Evolutionary conservation across 2,329 filamentous ascomycete genomes (phyloP).

Genomic region (Aureobasidium leucospermi): DNA sequence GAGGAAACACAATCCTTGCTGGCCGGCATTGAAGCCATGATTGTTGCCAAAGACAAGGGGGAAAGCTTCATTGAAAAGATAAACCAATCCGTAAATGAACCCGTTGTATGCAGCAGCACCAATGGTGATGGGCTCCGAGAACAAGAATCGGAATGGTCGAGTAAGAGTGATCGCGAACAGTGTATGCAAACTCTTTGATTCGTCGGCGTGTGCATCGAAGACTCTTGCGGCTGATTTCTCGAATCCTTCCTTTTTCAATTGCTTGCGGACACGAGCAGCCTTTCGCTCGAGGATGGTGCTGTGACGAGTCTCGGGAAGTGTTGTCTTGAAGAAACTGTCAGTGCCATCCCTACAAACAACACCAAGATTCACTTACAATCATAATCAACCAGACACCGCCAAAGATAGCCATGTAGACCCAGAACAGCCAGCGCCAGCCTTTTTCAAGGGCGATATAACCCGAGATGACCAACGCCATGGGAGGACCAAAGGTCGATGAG

Average conservation of each 20-base stretch:
- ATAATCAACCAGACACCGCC: conserved; percentile 21
- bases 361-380: conserved; percentile 10
- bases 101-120: conserved; percentile 44
- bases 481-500: conserved; percentile 30
- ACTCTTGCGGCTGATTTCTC: conserved; percentile 15
- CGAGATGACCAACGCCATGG: conserved; percentile 28
- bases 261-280: conserved; percentile 63
- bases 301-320: conserved; percentile 25
- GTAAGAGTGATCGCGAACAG: conserved; percentile 37
- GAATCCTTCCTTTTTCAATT: conserved; percentile 16
- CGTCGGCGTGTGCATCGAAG: conserved; percentile 17
- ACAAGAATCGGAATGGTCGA: conserved; percentile 42
- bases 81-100: conserved; percentile 43
- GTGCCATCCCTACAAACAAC: neutral
- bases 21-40: conserved; percentile 19
- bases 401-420: conserved; percentile 23
- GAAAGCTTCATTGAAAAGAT: conserved; percentile 45
- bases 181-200: conserved; percentile 13
- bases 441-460: conserved; percentile 26
- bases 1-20: conserved; percentile 20
- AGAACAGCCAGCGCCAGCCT: conserved; percentile 21
- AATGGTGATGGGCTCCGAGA: conserved; percentile 41
- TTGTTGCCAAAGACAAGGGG: conserved; percentile 40
- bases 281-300: conserved; percentile 33
- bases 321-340: conserved; percentile 1